phyloP scores from a whole-genome alignment of 2,329 filamentous ascomycete genomes.

The Aureobasidium subglaciale region DNA sequence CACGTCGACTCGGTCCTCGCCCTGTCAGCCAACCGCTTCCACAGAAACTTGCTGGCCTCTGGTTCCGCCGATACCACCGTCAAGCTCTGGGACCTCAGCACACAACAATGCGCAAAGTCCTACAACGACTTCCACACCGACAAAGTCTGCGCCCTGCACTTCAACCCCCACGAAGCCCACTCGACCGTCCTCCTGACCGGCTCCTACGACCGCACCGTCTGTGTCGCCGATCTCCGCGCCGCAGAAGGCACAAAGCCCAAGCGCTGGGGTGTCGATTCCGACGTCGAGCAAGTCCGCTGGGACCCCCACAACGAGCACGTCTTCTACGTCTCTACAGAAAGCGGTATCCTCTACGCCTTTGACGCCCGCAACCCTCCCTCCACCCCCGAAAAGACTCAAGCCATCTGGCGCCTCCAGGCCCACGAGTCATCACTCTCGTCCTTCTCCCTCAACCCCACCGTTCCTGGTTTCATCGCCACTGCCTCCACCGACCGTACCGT shows the following conservation, averaged over 20 bases:
- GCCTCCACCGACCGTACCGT: slow-evolving; percentile 91
- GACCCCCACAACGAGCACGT: slow-evolving; percentile 86
- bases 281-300: slow-evolving; percentile 90
- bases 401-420: slow-evolving; percentile 90
- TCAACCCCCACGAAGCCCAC: slow-evolving; percentile 85
- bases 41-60: slow-evolving; percentile 89
- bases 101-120: slow-evolving; percentile 85
- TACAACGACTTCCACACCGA: slow-evolving; percentile 85
- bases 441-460: slow-evolving; percentile 83
- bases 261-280: slow-evolving; percentile 89
- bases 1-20: slow-evolving; percentile 92
- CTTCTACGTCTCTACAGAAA: slow-evolving; percentile 91
- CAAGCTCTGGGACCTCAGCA: slow-evolving; percentile 96
- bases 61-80: slow-evolving; percentile 94
- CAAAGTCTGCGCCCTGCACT: slow-evolving; percentile 93
- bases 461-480: slow-evolving; percentile 89
- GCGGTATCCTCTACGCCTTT: slow-evolving; percentile 84
- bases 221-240: slow-evolving; percentile 93
- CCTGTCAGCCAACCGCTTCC: slow-evolving; percentile 83
- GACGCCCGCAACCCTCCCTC: slow-evolving; percentile 72
- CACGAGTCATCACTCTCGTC: slow-evolving; percentile 88
- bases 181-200: slow-evolving; percentile 85
- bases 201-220: slow-evolving; percentile 88
- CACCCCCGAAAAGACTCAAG: slow-evolving; percentile 67
- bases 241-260: slow-evolving; percentile 69